These are phyloP conservation scores for Glycine tomentella DNA, from an alignment of 306 rosid genomes.

Conservation along the genomic window DNA sequence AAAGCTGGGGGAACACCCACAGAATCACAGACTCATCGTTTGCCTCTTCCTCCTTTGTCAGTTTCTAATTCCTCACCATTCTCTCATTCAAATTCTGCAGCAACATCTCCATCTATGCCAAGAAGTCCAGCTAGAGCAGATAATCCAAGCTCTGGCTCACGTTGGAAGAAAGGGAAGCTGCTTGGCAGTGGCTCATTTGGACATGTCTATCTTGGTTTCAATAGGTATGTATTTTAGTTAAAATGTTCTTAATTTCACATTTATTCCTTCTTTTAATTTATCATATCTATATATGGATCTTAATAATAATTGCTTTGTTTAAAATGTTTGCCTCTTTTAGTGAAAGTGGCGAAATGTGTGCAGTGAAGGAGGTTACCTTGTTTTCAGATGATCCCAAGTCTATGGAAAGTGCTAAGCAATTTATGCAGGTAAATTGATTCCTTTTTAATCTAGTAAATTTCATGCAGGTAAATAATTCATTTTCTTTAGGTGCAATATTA, in stretches of 20 bases:
- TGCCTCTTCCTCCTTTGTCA: slow-evolving; percentile 93
- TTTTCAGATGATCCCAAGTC: no score
- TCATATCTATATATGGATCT: no score
- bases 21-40: slow-evolving; percentile 90
- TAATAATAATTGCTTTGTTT: no score
- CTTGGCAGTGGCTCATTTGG: slow-evolving; percentile 98
- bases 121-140: slow-evolving; percentile 99
- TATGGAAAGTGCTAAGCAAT: no score
- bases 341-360: no score
- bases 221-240: slow-evolving; percentile 58
- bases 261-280: no score
- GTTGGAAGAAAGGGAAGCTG: slow-evolving; percentile 97
- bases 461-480: background rate
- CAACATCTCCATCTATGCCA: slow-evolving; percentile 97
- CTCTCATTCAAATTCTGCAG: slow-evolving; percentile 94
- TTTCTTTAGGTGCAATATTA: slow-evolving; percentile 24
- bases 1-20: slow-evolving; percentile 75
- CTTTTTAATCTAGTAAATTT: slow-evolving; percentile 20
- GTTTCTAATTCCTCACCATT: slow-evolving; percentile 68
- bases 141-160: slow-evolving; percentile 86
- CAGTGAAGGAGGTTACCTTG: no score
- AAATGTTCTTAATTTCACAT: no score
- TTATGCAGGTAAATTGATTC: slow-evolving; percentile 55
- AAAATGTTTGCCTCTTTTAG: no score
- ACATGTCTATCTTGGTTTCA: slow-evolving; percentile 95